phyloP scores from a whole-genome alignment of 2,329 filamentous ascomycete genomes.

The Neoarthrinium moseri region DNA sequence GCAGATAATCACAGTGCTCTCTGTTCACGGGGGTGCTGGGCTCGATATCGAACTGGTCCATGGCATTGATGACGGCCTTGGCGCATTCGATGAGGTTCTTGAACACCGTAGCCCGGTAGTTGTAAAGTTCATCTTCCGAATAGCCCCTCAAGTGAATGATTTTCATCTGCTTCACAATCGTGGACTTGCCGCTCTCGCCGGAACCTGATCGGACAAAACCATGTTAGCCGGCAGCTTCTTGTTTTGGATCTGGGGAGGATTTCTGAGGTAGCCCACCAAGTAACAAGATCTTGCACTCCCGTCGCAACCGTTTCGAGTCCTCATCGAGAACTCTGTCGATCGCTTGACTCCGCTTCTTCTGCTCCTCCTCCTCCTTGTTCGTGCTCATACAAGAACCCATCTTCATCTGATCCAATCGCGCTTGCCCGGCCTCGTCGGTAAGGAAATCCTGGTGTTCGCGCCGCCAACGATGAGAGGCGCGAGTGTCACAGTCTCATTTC shows the following conservation, averaged over 20 bases:
- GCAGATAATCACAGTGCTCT: conserved; percentile 74
- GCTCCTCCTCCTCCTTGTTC: conserved; percentile 80
- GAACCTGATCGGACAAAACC: conserved; percentile 62
- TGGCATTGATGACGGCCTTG: conserved; percentile 86
- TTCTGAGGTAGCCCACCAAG: conserved; percentile 61
- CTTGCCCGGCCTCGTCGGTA: not conserved
- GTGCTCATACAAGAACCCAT: conserved; percentile 97
- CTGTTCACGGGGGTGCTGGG: conserved; percentile 70
- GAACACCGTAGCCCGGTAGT: conserved; percentile 95
- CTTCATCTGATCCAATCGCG: conserved; percentile 24
- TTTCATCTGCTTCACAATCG: conserved; percentile 99
- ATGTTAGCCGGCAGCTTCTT: not conserved
- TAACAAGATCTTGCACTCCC: conserved; percentile 98
- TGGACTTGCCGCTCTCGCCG: conserved; percentile 97
- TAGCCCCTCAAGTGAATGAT: conserved; percentile 99
- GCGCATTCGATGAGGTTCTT: conserved; percentile 98
- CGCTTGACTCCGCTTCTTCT: conserved; percentile 94
- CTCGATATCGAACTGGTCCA: conserved; percentile 87
- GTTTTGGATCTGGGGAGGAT: conserved; percentile 13
- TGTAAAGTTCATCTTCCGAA: conserved; percentile 85
- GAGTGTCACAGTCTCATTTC: conserved; percentile 7
- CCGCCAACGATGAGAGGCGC: conserved; percentile 3
- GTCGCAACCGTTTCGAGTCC: conserved; percentile 85
- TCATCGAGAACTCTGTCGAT: conserved; percentile 94
- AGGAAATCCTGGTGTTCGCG: conserved; percentile 5